Evolutionary conservation across 2,329 filamentous ascomycete genomes (phyloP).

Genomic region (Trichoderma koningiopsis): DNA sequence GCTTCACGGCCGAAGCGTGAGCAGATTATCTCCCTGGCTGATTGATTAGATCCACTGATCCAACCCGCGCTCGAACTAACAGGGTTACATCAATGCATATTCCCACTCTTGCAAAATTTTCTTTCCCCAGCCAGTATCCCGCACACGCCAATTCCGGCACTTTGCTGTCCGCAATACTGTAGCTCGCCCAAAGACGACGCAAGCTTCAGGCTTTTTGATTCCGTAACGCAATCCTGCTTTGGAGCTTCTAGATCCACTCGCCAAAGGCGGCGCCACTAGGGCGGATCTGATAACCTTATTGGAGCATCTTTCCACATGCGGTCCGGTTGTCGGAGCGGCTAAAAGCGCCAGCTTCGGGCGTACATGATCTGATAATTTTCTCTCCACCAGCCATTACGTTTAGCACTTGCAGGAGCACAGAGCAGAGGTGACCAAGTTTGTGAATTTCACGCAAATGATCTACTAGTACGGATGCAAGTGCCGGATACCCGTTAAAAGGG

Average conservation of each 20-base stretch:
- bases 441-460: conserved; percentile 14
- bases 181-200: neutral
- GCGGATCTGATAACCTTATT: conserved; percentile 34
- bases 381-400: conserved; percentile 6
- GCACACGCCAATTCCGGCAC: neutral
- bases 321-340: conserved; percentile 20
- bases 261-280: neutral
- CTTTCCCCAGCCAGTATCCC: neutral
- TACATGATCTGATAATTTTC: conserved; percentile 10
- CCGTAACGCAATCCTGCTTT: neutral
- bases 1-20: neutral
- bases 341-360: neutral
- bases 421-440: neutral
- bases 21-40: conserved; percentile 16
- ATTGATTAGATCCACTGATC: conserved; percentile 18
- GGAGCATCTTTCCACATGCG: neutral
- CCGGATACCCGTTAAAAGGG: neutral
- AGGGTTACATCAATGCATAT: neutral
- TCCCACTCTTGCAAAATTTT: conserved; percentile 3
- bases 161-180: neutral
- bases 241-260: neutral
- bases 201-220: neutral
- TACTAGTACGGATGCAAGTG: neutral
- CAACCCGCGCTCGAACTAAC: neutral
- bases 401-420: neutral